phyloP scores from a whole-genome alignment of 768 basidiomycete species.

The Xerocomus potaroensis region DNA sequence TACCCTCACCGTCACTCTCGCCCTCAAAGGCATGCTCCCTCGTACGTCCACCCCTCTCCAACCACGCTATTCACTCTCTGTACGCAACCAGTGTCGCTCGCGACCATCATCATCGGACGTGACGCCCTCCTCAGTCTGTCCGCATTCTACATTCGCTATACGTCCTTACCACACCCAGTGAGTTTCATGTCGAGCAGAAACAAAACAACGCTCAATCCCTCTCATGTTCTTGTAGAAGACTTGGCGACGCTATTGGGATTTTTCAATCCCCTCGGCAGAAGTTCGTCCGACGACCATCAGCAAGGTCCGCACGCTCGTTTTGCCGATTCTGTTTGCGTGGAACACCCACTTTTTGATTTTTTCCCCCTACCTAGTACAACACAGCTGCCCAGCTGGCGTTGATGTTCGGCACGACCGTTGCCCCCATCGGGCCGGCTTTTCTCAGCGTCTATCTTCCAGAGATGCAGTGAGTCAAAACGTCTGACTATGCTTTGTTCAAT shows the following conservation, averaged over 20 bases:
- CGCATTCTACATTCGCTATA: slow-evolving; percentile 92
- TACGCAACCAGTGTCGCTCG: slow-evolving; percentile 64
- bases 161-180: slow-evolving; percentile 83
- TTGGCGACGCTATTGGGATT: slow-evolving; percentile 90
- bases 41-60: slow-evolving; percentile 41
- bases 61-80: not conserved
- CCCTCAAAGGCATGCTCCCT: slow-evolving; percentile 80
- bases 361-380: slow-evolving; percentile 61
- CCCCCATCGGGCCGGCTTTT: slow-evolving; percentile 67
- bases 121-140: slow-evolving; percentile 83
- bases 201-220: slow-evolving; percentile 1
- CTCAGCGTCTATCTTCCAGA: slow-evolving; percentile 52
- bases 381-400: slow-evolving; percentile 87
- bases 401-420: slow-evolving; percentile 86
- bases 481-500: not conserved
- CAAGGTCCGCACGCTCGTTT: slow-evolving; percentile 51
- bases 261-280: slow-evolving; percentile 92
- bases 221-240: slow-evolving; percentile 64
- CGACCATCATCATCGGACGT: slow-evolving; percentile 81
- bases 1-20: slow-evolving; percentile 81
- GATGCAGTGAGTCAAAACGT: slow-evolving; percentile 60
- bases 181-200: slow-evolving; percentile 1
- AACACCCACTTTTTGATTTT: not conserved
- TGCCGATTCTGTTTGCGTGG: not conserved
- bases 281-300: slow-evolving; percentile 92